Conservation (phyloP, 2,329 filamentous ascomycete genomes). For the Diplocarpon mali region DNA sequence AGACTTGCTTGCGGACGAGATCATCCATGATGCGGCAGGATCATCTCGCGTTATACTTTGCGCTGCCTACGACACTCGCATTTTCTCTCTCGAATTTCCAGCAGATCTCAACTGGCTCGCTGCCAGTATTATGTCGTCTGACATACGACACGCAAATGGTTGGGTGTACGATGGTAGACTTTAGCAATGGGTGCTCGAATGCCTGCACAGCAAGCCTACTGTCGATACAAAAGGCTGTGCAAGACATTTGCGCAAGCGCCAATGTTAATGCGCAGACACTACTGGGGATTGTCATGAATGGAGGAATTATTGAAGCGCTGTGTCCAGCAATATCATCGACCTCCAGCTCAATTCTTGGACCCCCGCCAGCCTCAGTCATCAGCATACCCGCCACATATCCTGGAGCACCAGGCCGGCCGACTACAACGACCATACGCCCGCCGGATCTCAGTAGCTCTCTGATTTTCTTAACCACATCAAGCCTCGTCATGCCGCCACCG, state of each 20-base stretch:
- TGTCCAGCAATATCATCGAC: slow-evolving; percentile 15
- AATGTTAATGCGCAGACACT: slow-evolving; percentile 18
- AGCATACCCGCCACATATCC: too few relatives aligned
- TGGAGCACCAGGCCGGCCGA: background rate
- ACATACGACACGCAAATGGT: slow-evolving; percentile 22
- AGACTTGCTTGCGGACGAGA: slow-evolving; percentile 5
- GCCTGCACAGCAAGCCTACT: slow-evolving; percentile 18
- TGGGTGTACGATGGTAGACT: slow-evolving; percentile 21
- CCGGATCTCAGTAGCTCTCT: too few relatives aligned
- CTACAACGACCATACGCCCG: too few relatives aligned
- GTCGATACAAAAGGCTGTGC: slow-evolving; percentile 13
- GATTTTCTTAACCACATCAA: slow-evolving; percentile 1
- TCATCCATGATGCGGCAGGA: slow-evolving; percentile 17
- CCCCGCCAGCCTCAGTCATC: background rate
- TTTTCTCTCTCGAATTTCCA: slow-evolving; percentile 26
- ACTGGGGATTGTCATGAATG: slow-evolving; percentile 24
- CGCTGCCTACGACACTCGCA: slow-evolving; percentile 17
- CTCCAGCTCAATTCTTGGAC: slow-evolving; percentile 3
- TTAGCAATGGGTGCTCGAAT: slow-evolving; percentile 21
- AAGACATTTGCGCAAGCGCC: slow-evolving; percentile 14
- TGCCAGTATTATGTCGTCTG: slow-evolving; percentile 20
- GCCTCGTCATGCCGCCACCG: background rate
- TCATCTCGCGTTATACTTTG: slow-evolving; percentile 9
- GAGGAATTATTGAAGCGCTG: slow-evolving; percentile 22
- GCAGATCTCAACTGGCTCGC: slow-evolving; percentile 15